Evolutionary conservation across 2,329 filamentous ascomycete species (phyloP).

Genomic region (Bertia moriformis): DNA sequence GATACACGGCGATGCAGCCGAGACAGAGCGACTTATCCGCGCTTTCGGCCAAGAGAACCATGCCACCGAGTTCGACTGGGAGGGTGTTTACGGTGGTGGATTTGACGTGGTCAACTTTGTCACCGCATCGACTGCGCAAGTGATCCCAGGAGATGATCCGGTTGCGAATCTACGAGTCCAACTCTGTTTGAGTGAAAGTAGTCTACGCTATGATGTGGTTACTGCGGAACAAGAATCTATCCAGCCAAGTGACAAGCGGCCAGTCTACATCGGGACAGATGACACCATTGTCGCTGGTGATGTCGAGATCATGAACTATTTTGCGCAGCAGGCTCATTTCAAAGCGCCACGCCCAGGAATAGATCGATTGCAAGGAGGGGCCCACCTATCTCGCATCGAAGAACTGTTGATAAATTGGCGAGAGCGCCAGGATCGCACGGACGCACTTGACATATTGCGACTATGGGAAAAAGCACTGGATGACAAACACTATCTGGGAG

Average conservation of each 20-base stretch:
- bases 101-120: constrained; percentile 37
- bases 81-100: constrained; percentile 40
- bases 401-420: background rate
- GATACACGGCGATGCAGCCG: constrained; percentile 30
- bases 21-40: constrained; percentile 33
- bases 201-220: background rate
- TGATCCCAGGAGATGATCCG: background rate
- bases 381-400: background rate
- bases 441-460: too few relatives aligned
- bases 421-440: background rate
- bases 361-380: background rate
- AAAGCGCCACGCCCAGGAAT: background rate
- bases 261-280: background rate
- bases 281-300: background rate
- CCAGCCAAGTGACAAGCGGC: too few relatives aligned
- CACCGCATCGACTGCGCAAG: background rate
- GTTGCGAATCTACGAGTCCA: background rate
- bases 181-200: background rate
- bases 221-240: background rate
- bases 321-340: background rate
- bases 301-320: background rate
- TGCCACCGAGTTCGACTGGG: constrained; percentile 35
- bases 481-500: background rate
- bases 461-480: background rate
- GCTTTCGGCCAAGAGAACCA: constrained; percentile 52